phyloP scores from a whole-genome alignment of 2,329 filamentous ascomycete genomes.

The Colletotrichum liriopes region DNA sequence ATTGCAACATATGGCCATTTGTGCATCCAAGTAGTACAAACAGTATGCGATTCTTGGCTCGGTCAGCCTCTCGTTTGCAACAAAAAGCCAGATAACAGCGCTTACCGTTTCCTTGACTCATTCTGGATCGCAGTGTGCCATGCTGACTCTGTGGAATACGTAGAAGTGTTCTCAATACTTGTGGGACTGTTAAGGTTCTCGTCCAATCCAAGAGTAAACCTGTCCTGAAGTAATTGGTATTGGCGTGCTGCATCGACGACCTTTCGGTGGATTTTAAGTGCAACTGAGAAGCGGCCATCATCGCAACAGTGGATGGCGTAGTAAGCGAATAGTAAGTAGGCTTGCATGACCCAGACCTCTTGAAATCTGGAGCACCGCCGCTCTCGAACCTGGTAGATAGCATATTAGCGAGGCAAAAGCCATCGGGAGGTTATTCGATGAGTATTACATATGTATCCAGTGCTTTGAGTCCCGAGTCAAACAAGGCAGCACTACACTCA shows the following conservation, averaged over 20 bases:
- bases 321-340: constrained; percentile 15
- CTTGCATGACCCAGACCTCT: constrained; percentile 19
- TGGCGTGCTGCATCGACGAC: neutral
- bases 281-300: neutral
- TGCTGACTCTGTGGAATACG: neutral
- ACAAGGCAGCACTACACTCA: constrained; percentile 4
- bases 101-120: constrained; percentile 2
- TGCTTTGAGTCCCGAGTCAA: constrained; percentile 9
- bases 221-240: neutral
- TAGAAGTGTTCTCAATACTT: neutral
- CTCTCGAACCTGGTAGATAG: neutral
- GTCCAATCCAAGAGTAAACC: neutral
- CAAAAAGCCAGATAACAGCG: neutral
- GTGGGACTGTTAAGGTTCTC: neutral
- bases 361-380: neutral
- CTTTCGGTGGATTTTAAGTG: constrained; percentile 3
- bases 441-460: neutral
- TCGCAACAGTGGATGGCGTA: neutral
- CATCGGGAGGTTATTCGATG: neutral
- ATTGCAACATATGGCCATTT: neutral
- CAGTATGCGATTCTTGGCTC: neutral
- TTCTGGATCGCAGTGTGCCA: neutral
- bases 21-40: neutral
- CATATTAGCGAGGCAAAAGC: neutral
- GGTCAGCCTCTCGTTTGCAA: neutral